Percentiles rank a stretch among this genome's conserved stretches.
These are phyloP conservation scores for Rhytidhysteron rufulum DNA, from an alignment of 2,329 filamentous ascomycete species.

Conservation along the genomic window DNA sequence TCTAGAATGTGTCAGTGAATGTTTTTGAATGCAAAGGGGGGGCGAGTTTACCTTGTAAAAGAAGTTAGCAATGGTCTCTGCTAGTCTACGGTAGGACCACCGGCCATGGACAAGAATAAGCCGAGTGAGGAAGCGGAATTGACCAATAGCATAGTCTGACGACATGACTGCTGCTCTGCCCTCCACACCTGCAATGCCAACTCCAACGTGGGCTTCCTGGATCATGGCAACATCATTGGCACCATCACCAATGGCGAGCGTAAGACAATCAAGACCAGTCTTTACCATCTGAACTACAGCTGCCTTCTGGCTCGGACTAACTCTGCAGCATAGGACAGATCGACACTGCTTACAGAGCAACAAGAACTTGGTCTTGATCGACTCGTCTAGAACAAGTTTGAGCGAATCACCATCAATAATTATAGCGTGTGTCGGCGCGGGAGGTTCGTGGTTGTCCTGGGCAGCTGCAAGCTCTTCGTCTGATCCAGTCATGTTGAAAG, in stretches of 20 bases:
- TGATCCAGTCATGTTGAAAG: conserved; percentile 76
- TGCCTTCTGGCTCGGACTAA: conserved; percentile 94
- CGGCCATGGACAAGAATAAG: conserved; percentile 76
- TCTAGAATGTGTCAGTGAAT: conserved; percentile 49
- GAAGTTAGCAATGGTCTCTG: conserved; percentile 95
- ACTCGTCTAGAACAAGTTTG: conserved; percentile 78
- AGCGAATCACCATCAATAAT: conserved; percentile 94
- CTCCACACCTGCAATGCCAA: conserved; percentile 84
- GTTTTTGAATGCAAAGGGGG: not conserved
- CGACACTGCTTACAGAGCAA: conserved; percentile 96
- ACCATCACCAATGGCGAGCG: conserved; percentile 82
- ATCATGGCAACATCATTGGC: conserved; percentile 95
- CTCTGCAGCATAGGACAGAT: conserved; percentile 93
- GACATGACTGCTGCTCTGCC: conserved; percentile 81
- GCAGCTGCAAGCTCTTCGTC: conserved; percentile 80
- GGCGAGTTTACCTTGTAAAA: conserved; percentile 94
- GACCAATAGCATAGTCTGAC: conserved; percentile 82
- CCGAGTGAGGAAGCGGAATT: conserved; percentile 80
- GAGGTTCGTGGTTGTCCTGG: conserved; percentile 78
- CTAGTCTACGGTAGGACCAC: conserved; percentile 91
- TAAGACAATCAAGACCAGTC: conserved; percentile 91
- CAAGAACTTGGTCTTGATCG: conserved; percentile 85
- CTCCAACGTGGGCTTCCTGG: conserved; percentile 81
- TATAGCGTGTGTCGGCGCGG: conserved; percentile 81
- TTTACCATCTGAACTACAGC: conserved; percentile 97